A percentile compares a stretch with the other conserved stretches of the same genome.
Conservation (phyloP, 1,139 yeast species). For the Scheffersomyces cryptocercus region DNA sequence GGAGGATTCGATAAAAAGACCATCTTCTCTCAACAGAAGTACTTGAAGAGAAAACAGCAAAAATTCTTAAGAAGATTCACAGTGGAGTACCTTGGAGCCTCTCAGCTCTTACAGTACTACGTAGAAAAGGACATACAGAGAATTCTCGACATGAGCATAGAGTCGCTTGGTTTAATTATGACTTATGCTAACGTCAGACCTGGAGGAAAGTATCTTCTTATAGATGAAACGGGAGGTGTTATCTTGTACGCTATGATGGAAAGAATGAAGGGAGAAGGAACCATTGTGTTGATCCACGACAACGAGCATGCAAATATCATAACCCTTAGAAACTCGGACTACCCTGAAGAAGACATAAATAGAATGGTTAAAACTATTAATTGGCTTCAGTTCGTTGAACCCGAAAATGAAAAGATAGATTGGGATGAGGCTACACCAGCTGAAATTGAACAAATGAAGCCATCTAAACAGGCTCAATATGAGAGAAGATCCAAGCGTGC, state of each 20-base stretch:
- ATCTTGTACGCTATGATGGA: conserved; percentile 83
- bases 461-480: conserved; percentile 66
- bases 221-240: conserved; percentile 92
- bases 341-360: conserved; percentile 51
- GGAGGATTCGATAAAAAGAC: conserved; percentile 89
- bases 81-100: conserved; percentile 74
- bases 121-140: conserved; percentile 70
- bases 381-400: conserved; percentile 80
- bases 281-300: conserved; percentile 78
- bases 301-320: conserved; percentile 88
- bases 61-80: conserved; percentile 87
- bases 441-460: conserved; percentile 56
- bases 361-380: conserved; percentile 68
- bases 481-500: conserved; percentile 64
- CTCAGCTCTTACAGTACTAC: conserved; percentile 73
- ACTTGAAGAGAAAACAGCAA: conserved; percentile 85
- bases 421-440: conserved; percentile 53
- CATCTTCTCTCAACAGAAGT: conserved; percentile 85
- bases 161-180: conserved; percentile 73
- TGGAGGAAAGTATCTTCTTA: conserved; percentile 83
- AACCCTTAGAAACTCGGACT: conserved; percentile 66
- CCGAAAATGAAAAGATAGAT: conserved; percentile 58
- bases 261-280: conserved; percentile 83
- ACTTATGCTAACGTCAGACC: conserved; percentile 81
- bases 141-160: conserved; percentile 82